These are phyloP conservation scores for Backusella psychrophila DNA, from an alignment of 192 early-diverging fungal genomes.

Conservation along the genomic window DNA sequence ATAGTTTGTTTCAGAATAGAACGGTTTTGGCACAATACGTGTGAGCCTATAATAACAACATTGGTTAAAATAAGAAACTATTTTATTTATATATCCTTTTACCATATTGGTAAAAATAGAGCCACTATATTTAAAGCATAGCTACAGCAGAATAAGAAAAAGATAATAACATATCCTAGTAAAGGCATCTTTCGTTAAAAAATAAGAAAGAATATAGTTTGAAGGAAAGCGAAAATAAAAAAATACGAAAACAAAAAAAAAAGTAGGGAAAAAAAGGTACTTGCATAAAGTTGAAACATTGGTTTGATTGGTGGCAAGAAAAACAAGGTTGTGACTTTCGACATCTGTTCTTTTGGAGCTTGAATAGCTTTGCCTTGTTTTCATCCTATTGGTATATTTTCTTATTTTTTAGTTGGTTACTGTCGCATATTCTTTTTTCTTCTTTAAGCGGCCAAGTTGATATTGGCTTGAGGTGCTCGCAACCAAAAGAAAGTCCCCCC, in stretches of 20 bases:
- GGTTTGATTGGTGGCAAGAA: not conserved
- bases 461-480: not conserved
- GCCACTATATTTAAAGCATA: constrained; percentile 25
- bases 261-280: not conserved
- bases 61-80: not conserved
- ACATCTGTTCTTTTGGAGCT: not conserved
- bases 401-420: too few species aligned
- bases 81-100: not conserved
- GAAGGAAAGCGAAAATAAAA: not conserved
- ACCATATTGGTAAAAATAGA: constrained; percentile 25
- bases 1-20: constrained; percentile 29
- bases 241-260: not conserved
- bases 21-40: constrained; percentile 19
- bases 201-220: not conserved
- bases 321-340: not conserved
- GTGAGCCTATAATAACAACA: constrained; percentile 12
- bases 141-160: constrained; percentile 22
- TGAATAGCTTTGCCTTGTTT: not conserved
- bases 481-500: too few species aligned
- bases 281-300: constrained; percentile 8
- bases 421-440: too few species aligned
- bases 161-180: constrained; percentile 23
- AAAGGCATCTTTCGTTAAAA: constrained; percentile 13
- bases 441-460: not conserved
- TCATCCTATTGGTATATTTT: too few species aligned